Percentiles rank a stretch among this genome's conserved stretches.
Conservation (phyloP, 345 rosid genomes). For the Sonneratia alba region DNA sequence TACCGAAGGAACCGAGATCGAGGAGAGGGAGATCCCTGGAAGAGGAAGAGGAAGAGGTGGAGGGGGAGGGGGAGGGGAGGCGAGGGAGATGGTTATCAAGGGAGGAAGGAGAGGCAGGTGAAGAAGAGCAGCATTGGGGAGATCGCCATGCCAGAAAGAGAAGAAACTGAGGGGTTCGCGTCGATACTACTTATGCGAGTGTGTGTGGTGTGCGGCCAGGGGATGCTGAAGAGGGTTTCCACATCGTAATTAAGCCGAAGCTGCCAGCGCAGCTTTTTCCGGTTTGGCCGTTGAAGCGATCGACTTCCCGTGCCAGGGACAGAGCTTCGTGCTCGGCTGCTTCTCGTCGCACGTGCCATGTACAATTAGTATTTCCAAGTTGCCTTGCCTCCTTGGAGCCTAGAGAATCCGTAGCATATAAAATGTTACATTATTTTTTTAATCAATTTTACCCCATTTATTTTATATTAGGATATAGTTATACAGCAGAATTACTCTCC, state of each 20-base stretch:
- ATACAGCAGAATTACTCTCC: no score
- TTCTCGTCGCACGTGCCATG: no score
- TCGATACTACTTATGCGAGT: conserved; percentile 7
- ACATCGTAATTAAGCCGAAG: neutral
- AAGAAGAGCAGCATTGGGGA: conserved; percentile 31
- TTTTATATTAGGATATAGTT: no score
- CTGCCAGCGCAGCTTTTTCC: conserved; percentile 3
- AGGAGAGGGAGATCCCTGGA: neutral
- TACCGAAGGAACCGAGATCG: neutral
- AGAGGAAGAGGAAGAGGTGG: neutral
- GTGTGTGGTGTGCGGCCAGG: neutral
- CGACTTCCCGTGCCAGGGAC: neutral
- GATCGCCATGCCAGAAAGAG: conserved; percentile 29
- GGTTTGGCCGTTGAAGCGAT: conserved; percentile 6
- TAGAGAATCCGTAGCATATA: no score
- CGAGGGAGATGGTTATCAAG: neutral
- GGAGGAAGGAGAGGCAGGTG: neutral
- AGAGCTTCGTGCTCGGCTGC: no score
- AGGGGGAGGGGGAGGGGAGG: neutral
- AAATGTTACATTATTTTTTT: no score
- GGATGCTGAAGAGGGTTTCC: neutral
- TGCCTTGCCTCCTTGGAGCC: no score
- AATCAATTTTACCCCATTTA: no score
- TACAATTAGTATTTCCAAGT: no score
- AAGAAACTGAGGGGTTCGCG: neutral